A percentile compares a stretch with the other conserved stretches of the same genome.
Evolutionary conservation across 2,329 filamentous ascomycete genomes (phyloP).

Genomic region (Penicillium hordei): DNA sequence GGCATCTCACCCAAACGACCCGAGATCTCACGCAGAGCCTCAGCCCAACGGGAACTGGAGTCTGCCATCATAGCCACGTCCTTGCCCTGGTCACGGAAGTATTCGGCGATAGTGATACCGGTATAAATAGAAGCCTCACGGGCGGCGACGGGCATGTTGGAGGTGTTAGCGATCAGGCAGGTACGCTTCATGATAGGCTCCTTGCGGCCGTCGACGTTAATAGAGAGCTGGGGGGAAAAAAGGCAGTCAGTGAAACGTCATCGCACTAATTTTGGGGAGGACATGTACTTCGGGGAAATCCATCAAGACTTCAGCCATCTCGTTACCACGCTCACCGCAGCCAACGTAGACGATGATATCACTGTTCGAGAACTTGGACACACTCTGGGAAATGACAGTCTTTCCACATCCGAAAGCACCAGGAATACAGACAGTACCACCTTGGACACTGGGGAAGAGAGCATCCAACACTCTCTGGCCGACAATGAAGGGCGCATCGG

Average conservation of each 20-base stretch:
- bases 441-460: slow-evolving; percentile 93
- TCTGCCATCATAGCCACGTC: slow-evolving; percentile 99
- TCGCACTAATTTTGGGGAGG: not conserved
- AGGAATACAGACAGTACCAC: slow-evolving; percentile 95
- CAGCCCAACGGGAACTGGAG: slow-evolving; percentile 96
- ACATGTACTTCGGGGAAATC: slow-evolving; percentile 80
- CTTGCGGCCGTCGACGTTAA: slow-evolving; percentile 88
- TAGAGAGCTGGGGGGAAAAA: slow-evolving; percentile 63
- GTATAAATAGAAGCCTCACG: slow-evolving; percentile 99
- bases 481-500: slow-evolving; percentile 88
- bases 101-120: slow-evolving; percentile 90
- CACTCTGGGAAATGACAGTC: slow-evolving; percentile 97
- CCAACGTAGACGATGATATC: slow-evolving; percentile 99
- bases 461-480: slow-evolving; percentile 95
- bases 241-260: slow-evolving; percentile 16
- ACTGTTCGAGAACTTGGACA: slow-evolving; percentile 99
- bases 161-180: slow-evolving; percentile 96
- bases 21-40: slow-evolving; percentile 97
- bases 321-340: slow-evolving; percentile 90
- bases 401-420: slow-evolving; percentile 98
- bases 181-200: slow-evolving; percentile 99
- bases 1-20: slow-evolving; percentile 99
- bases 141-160: slow-evolving; percentile 98
- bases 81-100: slow-evolving; percentile 96
- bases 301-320: slow-evolving; percentile 99